A percentile compares a stretch with the other conserved stretches of the same genome.
Conservation (phyloP, 163 green algal genomes). For the Trebouxia gelatinosa region DNA sequence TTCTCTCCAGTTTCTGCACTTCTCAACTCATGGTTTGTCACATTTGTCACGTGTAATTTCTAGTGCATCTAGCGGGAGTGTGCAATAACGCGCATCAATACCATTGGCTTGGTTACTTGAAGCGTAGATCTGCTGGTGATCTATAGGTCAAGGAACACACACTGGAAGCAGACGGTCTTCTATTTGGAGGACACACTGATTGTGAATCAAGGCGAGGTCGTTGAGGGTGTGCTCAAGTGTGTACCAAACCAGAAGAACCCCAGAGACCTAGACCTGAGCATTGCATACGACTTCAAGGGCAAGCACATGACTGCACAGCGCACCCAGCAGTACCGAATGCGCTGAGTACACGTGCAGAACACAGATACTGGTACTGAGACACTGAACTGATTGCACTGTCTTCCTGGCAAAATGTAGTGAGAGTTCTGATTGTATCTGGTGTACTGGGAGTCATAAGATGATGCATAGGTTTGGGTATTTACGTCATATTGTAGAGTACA, state of each 20-base stretch:
- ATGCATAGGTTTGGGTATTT: no score
- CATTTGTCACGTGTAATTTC: not conserved
- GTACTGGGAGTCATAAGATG: no score
- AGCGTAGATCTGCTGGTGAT: not conserved
- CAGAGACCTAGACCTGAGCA: slow-evolving; percentile 67
- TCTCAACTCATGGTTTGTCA: not conserved
- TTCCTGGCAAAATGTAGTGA: no score
- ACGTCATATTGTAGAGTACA: no score
- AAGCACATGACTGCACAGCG: slow-evolving; percentile 46
- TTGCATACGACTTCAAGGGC: slow-evolving; percentile 63
- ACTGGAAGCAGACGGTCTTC: slow-evolving; percentile 99
- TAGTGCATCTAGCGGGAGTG: not conserved
- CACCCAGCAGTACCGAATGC: slow-evolving; percentile 71
- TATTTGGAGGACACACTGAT: slow-evolving; percentile 88
- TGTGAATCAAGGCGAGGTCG: slow-evolving; percentile 68
- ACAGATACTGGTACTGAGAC: no score
- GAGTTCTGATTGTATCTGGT: no score
- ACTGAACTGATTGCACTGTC: no score
- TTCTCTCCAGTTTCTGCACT: not conserved
- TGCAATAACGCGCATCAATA: not conserved
- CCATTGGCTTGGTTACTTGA: not conserved
- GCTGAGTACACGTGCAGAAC: no score
- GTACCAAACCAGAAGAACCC: slow-evolving; percentile 63
- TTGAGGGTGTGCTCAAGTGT: slow-evolving; percentile 52
- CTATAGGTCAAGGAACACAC: slow-evolving; percentile 61